phyloP scores from a whole-genome alignment of 345 rosid genomes.

The Eucalyptus caleyi region DNA sequence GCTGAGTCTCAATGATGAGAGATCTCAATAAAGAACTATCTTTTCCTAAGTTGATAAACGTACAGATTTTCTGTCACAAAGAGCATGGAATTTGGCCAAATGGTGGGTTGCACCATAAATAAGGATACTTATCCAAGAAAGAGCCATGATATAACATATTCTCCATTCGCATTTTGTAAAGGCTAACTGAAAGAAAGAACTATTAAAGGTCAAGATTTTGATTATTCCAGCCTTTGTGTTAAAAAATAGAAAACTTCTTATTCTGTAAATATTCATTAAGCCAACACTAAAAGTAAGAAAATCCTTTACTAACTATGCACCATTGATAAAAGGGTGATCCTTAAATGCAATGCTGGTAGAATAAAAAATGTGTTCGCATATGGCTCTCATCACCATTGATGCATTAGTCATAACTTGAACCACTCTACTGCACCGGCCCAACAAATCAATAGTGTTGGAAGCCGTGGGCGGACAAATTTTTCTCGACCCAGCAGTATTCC shows the following conservation, averaged over 20 bases:
- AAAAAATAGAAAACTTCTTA: no score
- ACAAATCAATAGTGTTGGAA: neutral
- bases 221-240: neutral
- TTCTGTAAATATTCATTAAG: neutral
- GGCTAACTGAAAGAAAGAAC: neutral
- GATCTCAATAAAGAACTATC: neutral
- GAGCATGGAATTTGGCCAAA: neutral
- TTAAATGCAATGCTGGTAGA: neutral
- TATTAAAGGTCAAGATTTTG: neutral
- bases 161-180: neutral
- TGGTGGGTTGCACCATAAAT: neutral
- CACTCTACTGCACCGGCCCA: neutral
- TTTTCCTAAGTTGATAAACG: neutral
- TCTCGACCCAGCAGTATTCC: accelerated
- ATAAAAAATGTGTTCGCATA: neutral
- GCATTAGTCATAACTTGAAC: neutral
- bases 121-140: neutral
- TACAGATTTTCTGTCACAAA: neutral
- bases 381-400: neutral
- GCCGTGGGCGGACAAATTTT: neutral
- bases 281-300: neutral
- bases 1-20: neutral
- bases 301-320: neutral
- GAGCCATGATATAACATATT: neutral
- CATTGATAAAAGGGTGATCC: neutral